Evolutionary conservation across 140 eudicot genomes (phyloP).

Genomic region (Flaveria floridana): DNA sequence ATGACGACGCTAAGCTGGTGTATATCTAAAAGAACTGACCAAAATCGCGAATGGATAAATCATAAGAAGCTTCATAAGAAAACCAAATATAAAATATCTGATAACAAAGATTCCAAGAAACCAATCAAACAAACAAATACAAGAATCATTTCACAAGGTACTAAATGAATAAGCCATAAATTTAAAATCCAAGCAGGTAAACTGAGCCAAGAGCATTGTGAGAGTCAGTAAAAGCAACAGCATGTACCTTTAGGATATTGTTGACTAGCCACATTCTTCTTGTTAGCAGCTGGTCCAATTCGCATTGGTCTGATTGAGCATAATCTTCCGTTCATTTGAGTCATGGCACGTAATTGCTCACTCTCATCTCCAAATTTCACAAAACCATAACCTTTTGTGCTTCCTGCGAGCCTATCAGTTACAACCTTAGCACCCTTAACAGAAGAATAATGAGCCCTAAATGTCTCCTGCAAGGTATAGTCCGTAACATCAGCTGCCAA

Average conservation of each 20-base stretch:
- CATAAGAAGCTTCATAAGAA: constrained; percentile 37
- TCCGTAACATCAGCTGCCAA: constrained; percentile 88
- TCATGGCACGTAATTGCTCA: constrained; percentile 81
- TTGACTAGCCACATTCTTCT: constrained; percentile 50
- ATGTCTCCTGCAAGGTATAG: constrained; percentile 79
- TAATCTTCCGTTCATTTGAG: constrained; percentile 81
- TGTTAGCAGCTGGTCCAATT: constrained; percentile 85
- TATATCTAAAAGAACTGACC: constrained; percentile 47
- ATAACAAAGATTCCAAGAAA: constrained; percentile 25
- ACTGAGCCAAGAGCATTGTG: neutral
- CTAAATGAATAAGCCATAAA: constrained; percentile 15
- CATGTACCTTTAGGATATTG: constrained; percentile 60
- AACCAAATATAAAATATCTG: constrained; percentile 24
- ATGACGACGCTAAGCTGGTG: constrained; percentile 41
- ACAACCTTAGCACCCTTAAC: constrained; percentile 87
- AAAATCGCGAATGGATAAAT: constrained; percentile 37
- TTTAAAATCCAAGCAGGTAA: constrained; percentile 3
- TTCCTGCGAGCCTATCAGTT: constrained; percentile 72
- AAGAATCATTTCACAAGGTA: constrained; percentile 25
- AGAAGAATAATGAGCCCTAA: constrained; percentile 68
- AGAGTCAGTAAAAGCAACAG: neutral
- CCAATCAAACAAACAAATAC: constrained; percentile 31
- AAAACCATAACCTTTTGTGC: constrained; percentile 89
- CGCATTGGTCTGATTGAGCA: constrained; percentile 91
- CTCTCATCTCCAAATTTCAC: constrained; percentile 90